phyloP scores from a whole-genome alignment of 805 yeast genomes.

The Wickerhamiella vanderwaltii region DNA sequence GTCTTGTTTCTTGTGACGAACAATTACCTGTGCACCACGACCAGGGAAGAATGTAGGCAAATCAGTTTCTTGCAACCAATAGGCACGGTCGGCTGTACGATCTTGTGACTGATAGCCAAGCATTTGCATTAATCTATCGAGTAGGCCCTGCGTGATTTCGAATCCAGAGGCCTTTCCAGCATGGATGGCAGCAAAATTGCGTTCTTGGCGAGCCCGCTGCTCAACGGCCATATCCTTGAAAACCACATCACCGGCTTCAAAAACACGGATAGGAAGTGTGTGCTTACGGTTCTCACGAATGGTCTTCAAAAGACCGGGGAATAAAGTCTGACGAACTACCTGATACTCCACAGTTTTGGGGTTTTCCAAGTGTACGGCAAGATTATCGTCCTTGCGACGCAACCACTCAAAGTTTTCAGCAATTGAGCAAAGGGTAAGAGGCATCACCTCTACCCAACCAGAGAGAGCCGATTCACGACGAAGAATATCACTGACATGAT shows the following conservation, averaged over 20 bases:
- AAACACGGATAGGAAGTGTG: conserved; percentile 84
- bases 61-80: conserved; percentile 30
- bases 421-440: conserved; percentile 88
- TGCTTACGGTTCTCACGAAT: conserved; percentile 94
- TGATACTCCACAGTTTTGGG: conserved; percentile 96
- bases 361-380: conserved; percentile 80
- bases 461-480: conserved; percentile 87
- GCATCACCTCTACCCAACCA: conserved; percentile 93
- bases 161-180: conserved; percentile 95
- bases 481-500: conserved; percentile 80
- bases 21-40: conserved; percentile 82
- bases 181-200: conserved; percentile 88
- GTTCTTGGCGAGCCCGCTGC: conserved; percentile 81
- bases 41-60: conserved; percentile 82
- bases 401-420: conserved; percentile 91
- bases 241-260: conserved; percentile 91
- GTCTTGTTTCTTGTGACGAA: conserved; percentile 34
- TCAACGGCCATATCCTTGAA: conserved; percentile 68
- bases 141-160: conserved; percentile 84
- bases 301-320: conserved; percentile 92
- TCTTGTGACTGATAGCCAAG: conserved; percentile 71
- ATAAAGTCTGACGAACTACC: conserved; percentile 88
- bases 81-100: conserved; percentile 52
- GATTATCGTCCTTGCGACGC: conserved; percentile 51
- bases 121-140: conserved; percentile 93